Base-by-base conservation (phyloP, 2,329 filamentous ascomycete genomes). In the Ceratocystiopsis sp. region DNA sequence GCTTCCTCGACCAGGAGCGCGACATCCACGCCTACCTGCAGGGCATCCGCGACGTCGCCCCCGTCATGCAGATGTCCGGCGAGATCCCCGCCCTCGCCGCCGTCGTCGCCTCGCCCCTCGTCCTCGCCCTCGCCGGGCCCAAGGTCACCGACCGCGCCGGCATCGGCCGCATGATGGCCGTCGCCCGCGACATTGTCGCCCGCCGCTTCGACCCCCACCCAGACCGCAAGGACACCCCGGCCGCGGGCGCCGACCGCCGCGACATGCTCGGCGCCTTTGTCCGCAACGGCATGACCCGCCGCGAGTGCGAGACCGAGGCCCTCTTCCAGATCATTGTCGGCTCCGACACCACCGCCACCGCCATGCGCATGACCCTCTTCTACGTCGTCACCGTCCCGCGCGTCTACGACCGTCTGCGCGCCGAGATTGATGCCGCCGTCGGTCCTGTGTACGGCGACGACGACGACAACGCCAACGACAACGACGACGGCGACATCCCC, bases 11-110 rank as follows among this genome's bases (percentile, higher is more conserved):
- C 17, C 51, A 53, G 9, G 61, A 69, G 47, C 52, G 57, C 11
- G 66, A 69, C 48, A 57, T 64, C 0, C 63, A 64, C 45, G 58
- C 56, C 13, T 69, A 67, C 49, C 57, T 69, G 35, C 49, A 55
- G 35, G 61, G 61, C 17, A 55, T 64, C 5, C 54, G 60, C 36
- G 52, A 59, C 17, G 56, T 59, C 25, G 52, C 66, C 2, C 60
- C 62, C 0, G 52, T 57, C 16, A 59, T 65, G 44, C 60, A 61
- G 18, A 51, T 63, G 36, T 57, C 62, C 34, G 57, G 57, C 25
- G 59, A 62, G 25, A 59, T 63, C 42, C 63, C 62, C 1, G 59
- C 60, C 43, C 35, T 55, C 0, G 42, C 50, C n/a, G 8, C 46
- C 10, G 37, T 56, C 8, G 21, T 54, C 2, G 42, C 45, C 2